A percentile compares a stretch with the other conserved stretches of the same genome.
These are phyloP conservation scores for Endogone sp. DNA, from an alignment of 192 early-diverging fungal species.

Conservation along the genomic window DNA sequence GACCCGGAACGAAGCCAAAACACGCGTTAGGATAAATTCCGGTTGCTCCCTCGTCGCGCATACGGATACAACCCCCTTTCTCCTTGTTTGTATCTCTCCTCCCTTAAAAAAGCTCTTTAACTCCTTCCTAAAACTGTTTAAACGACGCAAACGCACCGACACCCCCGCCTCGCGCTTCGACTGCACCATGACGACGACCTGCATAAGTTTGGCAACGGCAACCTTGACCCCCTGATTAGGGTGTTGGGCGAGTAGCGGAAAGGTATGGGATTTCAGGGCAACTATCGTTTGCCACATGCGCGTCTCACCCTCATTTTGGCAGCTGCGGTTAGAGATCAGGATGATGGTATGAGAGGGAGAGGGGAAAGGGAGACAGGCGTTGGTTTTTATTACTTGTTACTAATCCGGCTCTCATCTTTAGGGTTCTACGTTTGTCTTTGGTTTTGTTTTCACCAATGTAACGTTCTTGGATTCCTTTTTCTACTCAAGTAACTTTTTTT, in stretches of 20 bases:
- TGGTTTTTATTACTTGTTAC: background rate
- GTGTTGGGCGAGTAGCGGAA: slow-evolving; percentile 13
- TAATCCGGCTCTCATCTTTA: too few species aligned
- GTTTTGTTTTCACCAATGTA: background rate
- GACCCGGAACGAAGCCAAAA: background rate
- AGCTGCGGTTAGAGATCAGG: slow-evolving; percentile 8
- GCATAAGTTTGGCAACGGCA: slow-evolving; percentile 30
- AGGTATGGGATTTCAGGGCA: slow-evolving; percentile 17
- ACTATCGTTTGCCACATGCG: slow-evolving; percentile 22
- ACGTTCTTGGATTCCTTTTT: background rate
- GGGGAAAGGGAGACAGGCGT: background rate
- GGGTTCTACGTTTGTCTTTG: too few species aligned
- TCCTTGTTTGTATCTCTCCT: too few species aligned
- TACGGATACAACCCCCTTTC: too few species aligned
- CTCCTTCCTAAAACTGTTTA: background rate
- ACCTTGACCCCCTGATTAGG: slow-evolving; percentile 28
- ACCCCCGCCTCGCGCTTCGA: slow-evolving; percentile 6
- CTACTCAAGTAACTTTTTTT: background rate
- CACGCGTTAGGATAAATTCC: too few species aligned
- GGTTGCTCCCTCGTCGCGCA: too few species aligned
- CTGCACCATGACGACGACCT: slow-evolving; percentile 24
- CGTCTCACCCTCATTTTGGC: slow-evolving; percentile 28
- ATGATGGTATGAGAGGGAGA: background rate
- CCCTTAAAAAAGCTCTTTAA: background rate
- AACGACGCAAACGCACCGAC: background rate